These are phyloP conservation scores for Jacaranda copaia DNA, from an alignment of 257 asterid genomes.

Conservation along the genomic window DNA sequence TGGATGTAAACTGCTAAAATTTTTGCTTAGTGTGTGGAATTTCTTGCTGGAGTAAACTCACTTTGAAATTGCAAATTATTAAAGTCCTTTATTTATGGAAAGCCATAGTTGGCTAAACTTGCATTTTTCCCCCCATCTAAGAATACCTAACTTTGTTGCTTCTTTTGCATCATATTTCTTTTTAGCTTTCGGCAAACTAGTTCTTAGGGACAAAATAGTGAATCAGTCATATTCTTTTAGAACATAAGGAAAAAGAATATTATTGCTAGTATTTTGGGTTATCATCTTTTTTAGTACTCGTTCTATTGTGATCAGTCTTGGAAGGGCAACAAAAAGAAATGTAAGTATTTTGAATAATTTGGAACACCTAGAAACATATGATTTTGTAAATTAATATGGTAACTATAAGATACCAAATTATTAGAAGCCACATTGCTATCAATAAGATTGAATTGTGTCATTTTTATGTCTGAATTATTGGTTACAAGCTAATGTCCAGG, in stretches of 20 bases:
- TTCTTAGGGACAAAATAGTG: constrained; percentile 53
- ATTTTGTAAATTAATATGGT: background rate
- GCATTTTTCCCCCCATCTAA: constrained; percentile 14
- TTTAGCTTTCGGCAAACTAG: constrained; percentile 43
- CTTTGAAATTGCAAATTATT: no score
- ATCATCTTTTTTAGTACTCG: constrained; percentile 44
- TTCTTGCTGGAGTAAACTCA: no score
- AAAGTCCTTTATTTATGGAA: no score
- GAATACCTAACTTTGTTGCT: constrained; percentile 30
- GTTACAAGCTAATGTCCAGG: constrained; percentile 34
- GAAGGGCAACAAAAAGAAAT: background rate
- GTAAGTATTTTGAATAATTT: no score
- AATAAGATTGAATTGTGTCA: constrained; percentile 22
- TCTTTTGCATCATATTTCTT: constrained; percentile 22
- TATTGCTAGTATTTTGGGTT: constrained; percentile 19
- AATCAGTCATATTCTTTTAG: constrained; percentile 42
- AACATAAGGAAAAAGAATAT: constrained; percentile 25
- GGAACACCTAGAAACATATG: no score
- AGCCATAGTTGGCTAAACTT: no score
- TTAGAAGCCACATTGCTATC: constrained; percentile 39
- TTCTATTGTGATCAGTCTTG: constrained; percentile 52
- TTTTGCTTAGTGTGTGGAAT: no score
- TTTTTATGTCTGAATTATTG: background rate
- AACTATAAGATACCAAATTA: constrained; percentile 27
- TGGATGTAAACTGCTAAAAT: no score